phyloP scores from a whole-genome alignment of 2,329 filamentous ascomycete genomes.

The Stagonosporopsis vannaccii region DNA sequence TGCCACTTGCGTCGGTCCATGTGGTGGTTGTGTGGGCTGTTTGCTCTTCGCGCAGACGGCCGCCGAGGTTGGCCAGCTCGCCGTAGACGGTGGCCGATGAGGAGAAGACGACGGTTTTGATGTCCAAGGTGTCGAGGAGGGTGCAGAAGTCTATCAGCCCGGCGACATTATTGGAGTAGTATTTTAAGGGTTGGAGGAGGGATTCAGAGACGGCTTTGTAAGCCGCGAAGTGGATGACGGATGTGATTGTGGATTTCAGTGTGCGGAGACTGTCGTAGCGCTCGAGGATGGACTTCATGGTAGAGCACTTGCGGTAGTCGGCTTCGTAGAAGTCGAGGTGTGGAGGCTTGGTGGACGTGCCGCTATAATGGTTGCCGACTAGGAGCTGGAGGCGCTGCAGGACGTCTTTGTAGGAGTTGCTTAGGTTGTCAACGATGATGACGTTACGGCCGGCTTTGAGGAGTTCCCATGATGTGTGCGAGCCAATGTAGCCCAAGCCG shows the following conservation, averaged over 20 bases:
- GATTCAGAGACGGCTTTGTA: constrained; percentile 69
- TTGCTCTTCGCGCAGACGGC: constrained; percentile 60
- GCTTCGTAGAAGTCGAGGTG: constrained; percentile 52
- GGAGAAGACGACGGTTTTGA: constrained; percentile 70
- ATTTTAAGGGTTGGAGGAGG: constrained; percentile 63
- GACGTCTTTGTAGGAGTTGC: constrained; percentile 48
- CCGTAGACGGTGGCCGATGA: constrained; percentile 71
- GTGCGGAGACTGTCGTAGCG: constrained; percentile 29
- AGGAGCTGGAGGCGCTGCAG: constrained; percentile 33
- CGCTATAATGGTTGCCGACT: neutral
- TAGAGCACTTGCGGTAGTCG: constrained; percentile 49
- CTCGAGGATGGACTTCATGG: constrained; percentile 16
- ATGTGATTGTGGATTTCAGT: constrained; percentile 53
- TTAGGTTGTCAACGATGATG: constrained; percentile 50
- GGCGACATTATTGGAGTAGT: constrained; percentile 70
- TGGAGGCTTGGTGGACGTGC: constrained; percentile 34
- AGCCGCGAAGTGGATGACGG: constrained; percentile 71
- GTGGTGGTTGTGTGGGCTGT: constrained; percentile 50
- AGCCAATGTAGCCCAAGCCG: constrained; percentile 61
- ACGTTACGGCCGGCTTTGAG: constrained; percentile 60
- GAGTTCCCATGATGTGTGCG: constrained; percentile 60
- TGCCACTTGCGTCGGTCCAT: constrained; percentile 2
- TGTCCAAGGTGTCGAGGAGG: constrained; percentile 61
- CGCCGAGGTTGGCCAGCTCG: constrained; percentile 37
- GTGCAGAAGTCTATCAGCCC: constrained; percentile 65